A percentile compares a stretch with the other conserved stretches of the same genome.
Evolutionary conservation across 352 stramenopile genomes (phyloP).

Genomic region (Pythium grandisporangium): DNA sequence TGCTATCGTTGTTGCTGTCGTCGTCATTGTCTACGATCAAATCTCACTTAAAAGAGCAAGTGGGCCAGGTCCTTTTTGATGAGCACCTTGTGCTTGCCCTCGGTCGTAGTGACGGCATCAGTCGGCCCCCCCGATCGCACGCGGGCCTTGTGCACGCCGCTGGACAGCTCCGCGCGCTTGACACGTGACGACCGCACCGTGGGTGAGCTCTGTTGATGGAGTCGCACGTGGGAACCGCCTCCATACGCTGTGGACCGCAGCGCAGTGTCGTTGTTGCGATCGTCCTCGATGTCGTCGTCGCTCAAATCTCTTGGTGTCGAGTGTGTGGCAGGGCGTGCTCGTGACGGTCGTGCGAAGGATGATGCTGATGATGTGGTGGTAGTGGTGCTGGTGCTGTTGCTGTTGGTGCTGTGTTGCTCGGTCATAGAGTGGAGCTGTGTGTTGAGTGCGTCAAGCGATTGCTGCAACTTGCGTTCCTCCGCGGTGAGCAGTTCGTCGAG

Average conservation of each 20-base stretch:
- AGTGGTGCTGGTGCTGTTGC: neutral
- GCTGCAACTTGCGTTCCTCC: constrained; percentile 32
- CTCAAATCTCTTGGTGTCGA: neutral
- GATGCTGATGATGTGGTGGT: neutral
- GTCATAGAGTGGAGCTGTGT: constrained; percentile 20
- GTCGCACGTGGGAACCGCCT: constrained; percentile 24
- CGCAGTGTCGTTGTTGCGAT: constrained; percentile 8
- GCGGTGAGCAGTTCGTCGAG: constrained; percentile 21
- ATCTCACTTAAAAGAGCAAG: constrained; percentile 52
- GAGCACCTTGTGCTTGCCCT: constrained; percentile 45
- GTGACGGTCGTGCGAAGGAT: too few species aligned
- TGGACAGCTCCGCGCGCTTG: constrained; percentile 40
- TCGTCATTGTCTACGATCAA: too few species aligned
- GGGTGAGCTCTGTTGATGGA: constrained; percentile 22
- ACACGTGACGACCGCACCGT: constrained; percentile 21
- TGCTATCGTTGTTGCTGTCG: too few species aligned
- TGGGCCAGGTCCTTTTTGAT: constrained; percentile 55
- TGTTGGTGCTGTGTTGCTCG: neutral
- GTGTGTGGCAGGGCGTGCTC: too few species aligned
- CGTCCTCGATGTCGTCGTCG: neutral
- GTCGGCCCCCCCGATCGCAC: constrained; percentile 25
- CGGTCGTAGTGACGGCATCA: constrained; percentile 5
- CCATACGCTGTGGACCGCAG: constrained; percentile 27
- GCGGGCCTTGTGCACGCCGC: constrained; percentile 38
- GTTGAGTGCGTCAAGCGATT: constrained; percentile 51